These are phyloP conservation scores for Bolboschoenoplectus hybrid DNA, from an alignment of 202 grass and related monocot species.

Conservation along the genomic window DNA sequence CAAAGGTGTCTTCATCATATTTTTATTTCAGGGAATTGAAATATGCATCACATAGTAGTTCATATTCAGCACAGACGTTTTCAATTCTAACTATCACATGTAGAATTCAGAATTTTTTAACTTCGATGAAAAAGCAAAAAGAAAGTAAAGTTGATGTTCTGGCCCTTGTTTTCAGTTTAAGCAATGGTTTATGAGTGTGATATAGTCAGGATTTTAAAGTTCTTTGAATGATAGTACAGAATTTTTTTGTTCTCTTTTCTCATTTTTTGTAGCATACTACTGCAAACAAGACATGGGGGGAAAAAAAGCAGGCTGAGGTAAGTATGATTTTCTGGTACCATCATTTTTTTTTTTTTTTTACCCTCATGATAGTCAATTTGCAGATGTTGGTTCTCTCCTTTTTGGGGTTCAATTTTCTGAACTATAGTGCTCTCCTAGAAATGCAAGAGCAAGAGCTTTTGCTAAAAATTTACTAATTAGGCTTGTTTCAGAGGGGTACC, in stretches of 20 bases:
- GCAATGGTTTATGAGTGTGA: neutral
- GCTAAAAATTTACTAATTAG: neutral
- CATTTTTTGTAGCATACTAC: neutral
- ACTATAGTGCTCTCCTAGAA: neutral
- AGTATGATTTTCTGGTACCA: neutral
- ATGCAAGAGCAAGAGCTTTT: neutral
- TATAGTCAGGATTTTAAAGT: neutral
- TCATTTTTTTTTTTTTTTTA: neutral
- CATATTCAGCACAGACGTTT: neutral
- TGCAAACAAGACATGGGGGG: slow-evolving; percentile 1
- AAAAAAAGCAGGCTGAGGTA: slow-evolving; percentile 22
- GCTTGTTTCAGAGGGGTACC: neutral
- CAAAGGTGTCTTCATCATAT: neutral
- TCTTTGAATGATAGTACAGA: neutral
- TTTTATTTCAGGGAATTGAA: neutral
- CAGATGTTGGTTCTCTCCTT: neutral
- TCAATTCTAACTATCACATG: neutral
- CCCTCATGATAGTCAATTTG: neutral
- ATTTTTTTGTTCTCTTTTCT: neutral
- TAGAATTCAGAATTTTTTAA: neutral
- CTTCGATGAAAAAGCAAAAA: neutral
- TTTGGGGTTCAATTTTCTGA: neutral
- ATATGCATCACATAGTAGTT: neutral
- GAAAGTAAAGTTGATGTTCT: slow-evolving; percentile 21
- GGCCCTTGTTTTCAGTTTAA: neutral